A percentile compares a stretch with the other conserved stretches of the same genome.
phyloP scores from a whole-genome alignment of 345 rosid species.

The Linum tenue region DNA sequence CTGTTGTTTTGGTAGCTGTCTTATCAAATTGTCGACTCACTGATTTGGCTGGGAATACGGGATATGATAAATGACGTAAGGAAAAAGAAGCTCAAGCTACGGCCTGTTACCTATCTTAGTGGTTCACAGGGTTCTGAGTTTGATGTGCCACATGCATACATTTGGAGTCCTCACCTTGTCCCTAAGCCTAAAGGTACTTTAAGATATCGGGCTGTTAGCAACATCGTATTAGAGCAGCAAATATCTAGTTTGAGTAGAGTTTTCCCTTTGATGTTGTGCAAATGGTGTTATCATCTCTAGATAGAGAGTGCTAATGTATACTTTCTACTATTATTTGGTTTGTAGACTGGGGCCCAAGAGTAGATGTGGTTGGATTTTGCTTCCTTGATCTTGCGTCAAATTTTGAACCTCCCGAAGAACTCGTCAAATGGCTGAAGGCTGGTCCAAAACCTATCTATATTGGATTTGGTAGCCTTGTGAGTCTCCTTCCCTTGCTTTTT shows the following conservation, averaged over 20 bases:
- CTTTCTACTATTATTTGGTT: conserved; percentile 9
- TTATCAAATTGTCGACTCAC: conserved; percentile 89
- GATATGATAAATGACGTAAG: conserved; percentile 93
- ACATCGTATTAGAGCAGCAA: background rate
- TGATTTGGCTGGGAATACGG: conserved; percentile 98
- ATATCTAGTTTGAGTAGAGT: background rate
- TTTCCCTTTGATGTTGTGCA: background rate
- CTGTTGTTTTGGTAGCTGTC: conserved; percentile 50
- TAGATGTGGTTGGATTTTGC: conserved; percentile 97
- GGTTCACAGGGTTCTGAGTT: conserved; percentile 90
- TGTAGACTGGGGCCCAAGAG: conserved; percentile 93
- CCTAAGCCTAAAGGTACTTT: conserved; percentile 94
- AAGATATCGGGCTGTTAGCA: background rate
- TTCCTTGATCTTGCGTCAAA: conserved; percentile 98
- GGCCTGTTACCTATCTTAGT: conserved; percentile 97
- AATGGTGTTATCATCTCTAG: background rate
- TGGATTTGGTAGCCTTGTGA: conserved; percentile 98
- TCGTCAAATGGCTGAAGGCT: conserved; percentile 83
- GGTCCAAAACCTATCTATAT: conserved; percentile 87
- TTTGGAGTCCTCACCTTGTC: conserved; percentile 99
- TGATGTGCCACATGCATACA: conserved; percentile 87
- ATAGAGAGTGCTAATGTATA: conserved; percentile 14
- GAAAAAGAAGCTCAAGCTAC: conserved; percentile 80
- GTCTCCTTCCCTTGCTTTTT: conserved; percentile 23
- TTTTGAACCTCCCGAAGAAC: conserved; percentile 86